Conservation (phyloP, 129 eudicot genomes). For the Pseudognaphalium luteoalbum region DNA sequence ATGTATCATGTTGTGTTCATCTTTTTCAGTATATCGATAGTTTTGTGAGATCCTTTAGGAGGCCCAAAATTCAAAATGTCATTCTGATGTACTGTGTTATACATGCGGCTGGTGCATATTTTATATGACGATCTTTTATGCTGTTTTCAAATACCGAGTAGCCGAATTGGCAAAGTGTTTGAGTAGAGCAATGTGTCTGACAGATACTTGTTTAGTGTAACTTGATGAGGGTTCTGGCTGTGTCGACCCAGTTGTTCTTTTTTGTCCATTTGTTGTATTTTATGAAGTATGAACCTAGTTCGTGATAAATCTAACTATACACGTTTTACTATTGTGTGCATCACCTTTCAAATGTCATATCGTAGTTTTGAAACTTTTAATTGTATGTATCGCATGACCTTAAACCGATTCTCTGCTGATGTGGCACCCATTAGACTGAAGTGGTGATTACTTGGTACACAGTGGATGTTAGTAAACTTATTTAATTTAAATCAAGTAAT, state of each 20-base stretch:
- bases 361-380: no score
- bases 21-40: conserved; percentile 30
- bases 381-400: no score
- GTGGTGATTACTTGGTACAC: no score
- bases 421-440: no score
- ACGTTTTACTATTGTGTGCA: no score
- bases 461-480: no score
- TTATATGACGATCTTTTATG: not conserved
- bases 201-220: not conserved
- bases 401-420: no score
- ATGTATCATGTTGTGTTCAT: conserved; percentile 42
- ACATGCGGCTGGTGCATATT: not conserved
- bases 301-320: no score
- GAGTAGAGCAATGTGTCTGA: not conserved
- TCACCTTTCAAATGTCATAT: no score
- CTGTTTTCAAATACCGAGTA: not conserved
- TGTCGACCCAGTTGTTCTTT: not conserved
- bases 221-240: not conserved
- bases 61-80: not conserved
- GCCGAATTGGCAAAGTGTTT: not conserved
- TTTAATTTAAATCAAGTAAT: no score
- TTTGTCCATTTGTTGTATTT: not conserved
- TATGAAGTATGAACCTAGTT: no score
- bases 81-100: conserved; percentile 12
- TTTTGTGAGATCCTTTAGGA: not conserved